Percentiles rank a stretch among this genome's conserved stretches.
phyloP scores from a whole-genome alignment of 345 rosid species.

The Erysimum cheiranthoides region DNA sequence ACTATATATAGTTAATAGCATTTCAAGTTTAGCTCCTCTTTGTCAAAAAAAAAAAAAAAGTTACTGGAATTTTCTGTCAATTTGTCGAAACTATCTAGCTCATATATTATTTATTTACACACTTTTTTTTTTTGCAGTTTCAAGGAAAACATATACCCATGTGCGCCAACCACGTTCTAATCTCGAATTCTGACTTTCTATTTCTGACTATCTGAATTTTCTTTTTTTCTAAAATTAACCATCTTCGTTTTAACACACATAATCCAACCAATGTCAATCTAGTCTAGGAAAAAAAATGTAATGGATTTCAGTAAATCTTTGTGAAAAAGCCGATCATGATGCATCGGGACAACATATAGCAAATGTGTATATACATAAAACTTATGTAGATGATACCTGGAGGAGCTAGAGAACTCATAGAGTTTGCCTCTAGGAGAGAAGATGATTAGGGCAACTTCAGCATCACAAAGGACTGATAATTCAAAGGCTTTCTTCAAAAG shows the following conservation, averaged over 20 bases:
- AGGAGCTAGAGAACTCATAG: constrained; percentile 73
- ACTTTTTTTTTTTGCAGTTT: not conserved
- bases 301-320: not conserved
- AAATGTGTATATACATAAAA: not conserved
- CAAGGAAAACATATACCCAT: constrained; percentile 26
- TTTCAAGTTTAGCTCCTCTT: constrained; percentile 11
- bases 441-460: constrained; percentile 82
- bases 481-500: constrained; percentile 83
- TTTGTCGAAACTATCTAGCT: not conserved
- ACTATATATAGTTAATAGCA: constrained; percentile 11
- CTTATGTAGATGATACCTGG: constrained; percentile 50
- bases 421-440: constrained; percentile 86
- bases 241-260: constrained; percentile 16
- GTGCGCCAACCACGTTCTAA: constrained; percentile 21
- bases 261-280: not conserved
- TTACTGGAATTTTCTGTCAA: not conserved
- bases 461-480: constrained; percentile 86
- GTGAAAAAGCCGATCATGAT: not conserved
- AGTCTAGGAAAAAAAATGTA: not conserved
- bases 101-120: not conserved
- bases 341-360: not conserved
- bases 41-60: not conserved
- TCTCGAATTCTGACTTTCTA: constrained; percentile 9
- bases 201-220: constrained; percentile 13
- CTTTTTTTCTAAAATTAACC: not conserved